Base-by-base conservation (phyloP, 2,329 filamentous ascomycete genomes). In the Macrophomina tecta region DNA sequence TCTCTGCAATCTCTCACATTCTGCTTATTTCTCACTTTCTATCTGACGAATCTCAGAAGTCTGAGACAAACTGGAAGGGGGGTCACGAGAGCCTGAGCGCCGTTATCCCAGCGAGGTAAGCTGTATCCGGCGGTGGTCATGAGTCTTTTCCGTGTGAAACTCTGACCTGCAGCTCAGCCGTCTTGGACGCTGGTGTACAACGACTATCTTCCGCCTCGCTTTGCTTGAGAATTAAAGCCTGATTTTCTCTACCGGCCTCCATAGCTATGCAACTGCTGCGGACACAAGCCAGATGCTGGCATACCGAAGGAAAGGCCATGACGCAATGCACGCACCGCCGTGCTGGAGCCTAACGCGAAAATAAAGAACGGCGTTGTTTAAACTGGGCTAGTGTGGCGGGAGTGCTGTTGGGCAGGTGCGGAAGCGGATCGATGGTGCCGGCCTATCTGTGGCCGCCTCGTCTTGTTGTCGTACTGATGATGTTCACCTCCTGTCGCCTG, bases 1-100 rank as follows among this genome's bases (percentile, higher is more conserved):
- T 48, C 63, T 65, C 42, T 48, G 30, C 42, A 28, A 55, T 18
- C 49, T 30, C 6, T 28, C 28, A 16, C 14, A 16, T 34, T 34
- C 6, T 34, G 28, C 30, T 12, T 28, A 49, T 49, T 30, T 30
- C n/a, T 30, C 12, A 12, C 3, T 14, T 23, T 14, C 48, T 34
- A 16, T 23, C 4, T 18, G 18, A 28, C 58, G 32, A 11, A 23
- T 4, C 42, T 38, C 46, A 4, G 8, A 16, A 49, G 1, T 28
- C n/a, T 62, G 32, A 62, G 58, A 62, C 58, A 49, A 45, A 16
- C 42, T 11, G 16, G 8, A 14, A 23, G n/a, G 30, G 8, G 18
- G 56, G 58, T 62, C 58, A 62, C 45, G 32, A 62, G 58, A 46
- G 45, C 58, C 16, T 30, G 12, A 34, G 30, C n/a, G 8, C n/a